A percentile compares a stretch with the other conserved stretches of the same genome.
phyloP scores from a whole-genome alignment of 2,329 filamentous ascomycete species.

The Trichoderma polysporum region DNA sequence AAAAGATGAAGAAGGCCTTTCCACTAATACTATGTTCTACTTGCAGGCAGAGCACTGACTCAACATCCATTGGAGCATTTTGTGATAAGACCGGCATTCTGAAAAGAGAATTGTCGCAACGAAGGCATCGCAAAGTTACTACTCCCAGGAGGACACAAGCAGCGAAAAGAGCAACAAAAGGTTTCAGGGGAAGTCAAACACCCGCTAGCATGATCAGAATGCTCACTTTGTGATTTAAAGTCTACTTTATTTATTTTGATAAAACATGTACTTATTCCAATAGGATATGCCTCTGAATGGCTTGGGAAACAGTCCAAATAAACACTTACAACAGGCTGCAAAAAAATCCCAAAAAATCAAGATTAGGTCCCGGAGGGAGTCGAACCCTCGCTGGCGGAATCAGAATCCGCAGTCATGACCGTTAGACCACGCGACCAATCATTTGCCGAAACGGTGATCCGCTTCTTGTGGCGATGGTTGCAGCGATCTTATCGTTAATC shows the following conservation, averaged over 20 bases:
- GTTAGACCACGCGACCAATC: slow-evolving; percentile 22
- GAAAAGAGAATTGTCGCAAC: background rate
- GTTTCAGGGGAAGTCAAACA: too few relatives aligned
- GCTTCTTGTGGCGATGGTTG: slow-evolving; percentile 7
- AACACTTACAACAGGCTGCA: background rate
- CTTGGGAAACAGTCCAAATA: background rate
- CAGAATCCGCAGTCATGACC: slow-evolving; percentile 24
- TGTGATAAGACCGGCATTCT: too few relatives aligned
- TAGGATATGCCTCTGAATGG: background rate
- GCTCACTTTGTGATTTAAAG: too few relatives aligned
- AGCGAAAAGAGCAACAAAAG: background rate
- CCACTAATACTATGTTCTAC: too few relatives aligned
- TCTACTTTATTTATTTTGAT: background rate
- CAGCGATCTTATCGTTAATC: background rate
- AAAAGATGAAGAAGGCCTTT: too few relatives aligned
- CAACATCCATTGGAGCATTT: too few relatives aligned
- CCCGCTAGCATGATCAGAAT: too few relatives aligned
- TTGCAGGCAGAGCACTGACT: too few relatives aligned
- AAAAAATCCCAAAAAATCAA: background rate
- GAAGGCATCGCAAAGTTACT: background rate
- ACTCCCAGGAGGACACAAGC: background rate
- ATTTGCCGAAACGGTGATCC: slow-evolving; percentile 10
- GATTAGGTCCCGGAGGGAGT: slow-evolving; percentile 22
- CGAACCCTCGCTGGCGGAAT: slow-evolving; percentile 25
- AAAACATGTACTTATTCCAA: background rate